These are phyloP conservation scores for Nakaseomyces uthaithaninus DNA, from an alignment of 1,139 yeast genomes.

Conservation along the genomic window DNA sequence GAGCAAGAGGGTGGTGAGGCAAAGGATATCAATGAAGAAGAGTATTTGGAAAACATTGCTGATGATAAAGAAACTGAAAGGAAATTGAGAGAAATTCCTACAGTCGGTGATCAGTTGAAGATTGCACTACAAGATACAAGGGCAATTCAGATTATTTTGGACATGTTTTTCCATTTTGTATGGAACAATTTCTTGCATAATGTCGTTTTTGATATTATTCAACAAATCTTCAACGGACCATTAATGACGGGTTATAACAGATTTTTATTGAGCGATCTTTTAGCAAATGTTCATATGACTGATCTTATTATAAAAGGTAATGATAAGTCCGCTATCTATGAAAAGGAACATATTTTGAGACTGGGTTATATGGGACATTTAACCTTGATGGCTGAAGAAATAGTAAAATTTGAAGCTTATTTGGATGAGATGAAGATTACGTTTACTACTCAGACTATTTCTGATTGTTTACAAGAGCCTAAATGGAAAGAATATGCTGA, in stretches of 20 bases:
- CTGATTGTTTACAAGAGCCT: conserved; percentile 36
- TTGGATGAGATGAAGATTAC: conserved; percentile 33
- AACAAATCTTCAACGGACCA: conserved; percentile 90
- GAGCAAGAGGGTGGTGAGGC: conserved; percentile 3
- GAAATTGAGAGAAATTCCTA: conserved; percentile 48
- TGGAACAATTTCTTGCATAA: conserved; percentile 97
- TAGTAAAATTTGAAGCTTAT: conserved; percentile 65
- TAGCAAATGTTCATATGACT: conserved; percentile 74
- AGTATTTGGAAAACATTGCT: conserved; percentile 21
- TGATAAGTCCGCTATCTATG: conserved; percentile 61
- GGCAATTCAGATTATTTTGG: conserved; percentile 65
- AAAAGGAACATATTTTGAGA: conserved; percentile 49
- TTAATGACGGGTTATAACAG: conserved; percentile 84
- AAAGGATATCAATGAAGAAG: conserved; percentile 14
- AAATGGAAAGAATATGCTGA: conserved; percentile 83
- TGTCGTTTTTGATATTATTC: conserved; percentile 95
- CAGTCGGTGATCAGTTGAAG: conserved; percentile 83
- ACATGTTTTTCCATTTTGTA: conserved; percentile 88
- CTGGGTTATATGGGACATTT: conserved; percentile 97
- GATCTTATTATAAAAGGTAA: conserved; percentile 80
- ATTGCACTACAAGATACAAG: conserved; percentile 77
- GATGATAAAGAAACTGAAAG: conserved; percentile 26
- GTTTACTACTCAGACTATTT: conserved; percentile 25
- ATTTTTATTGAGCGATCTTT: conserved; percentile 76
- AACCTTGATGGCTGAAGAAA: conserved; percentile 92